Conservation (phyloP, 2,329 filamentous ascomycete genomes). For the Pseudocercospora fijiensis region DNA sequence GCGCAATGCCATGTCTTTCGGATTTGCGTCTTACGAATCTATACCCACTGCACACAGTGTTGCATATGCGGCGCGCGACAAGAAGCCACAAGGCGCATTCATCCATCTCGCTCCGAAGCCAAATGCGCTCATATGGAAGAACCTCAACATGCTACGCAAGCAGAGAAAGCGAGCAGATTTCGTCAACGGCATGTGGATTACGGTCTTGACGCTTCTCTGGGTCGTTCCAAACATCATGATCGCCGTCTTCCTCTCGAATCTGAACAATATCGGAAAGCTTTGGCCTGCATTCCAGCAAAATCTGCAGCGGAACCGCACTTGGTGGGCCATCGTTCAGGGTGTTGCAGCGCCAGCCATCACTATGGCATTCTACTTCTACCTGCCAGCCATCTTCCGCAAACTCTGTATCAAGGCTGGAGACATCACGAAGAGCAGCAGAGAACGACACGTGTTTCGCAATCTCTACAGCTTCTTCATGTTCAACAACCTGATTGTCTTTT, state of each 20-base stretch:
- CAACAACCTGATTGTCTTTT: slow-evolving; percentile 95
- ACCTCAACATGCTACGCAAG: slow-evolving; percentile 70
- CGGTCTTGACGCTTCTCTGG: slow-evolving; percentile 78
- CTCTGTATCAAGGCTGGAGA: slow-evolving; percentile 82
- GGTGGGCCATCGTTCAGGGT: slow-evolving; percentile 91
- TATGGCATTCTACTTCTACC: slow-evolving; percentile 79
- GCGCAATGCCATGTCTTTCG: slow-evolving; percentile 83
- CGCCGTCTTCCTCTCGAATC: slow-evolving; percentile 85
- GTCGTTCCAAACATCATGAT: slow-evolving; percentile 92
- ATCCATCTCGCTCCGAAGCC: slow-evolving; percentile 80
- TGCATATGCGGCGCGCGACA: slow-evolving; percentile 76
- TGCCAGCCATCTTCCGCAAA: slow-evolving; percentile 88
- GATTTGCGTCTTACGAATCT: slow-evolving; percentile 89
- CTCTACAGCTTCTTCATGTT: slow-evolving; percentile 95
- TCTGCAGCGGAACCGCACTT: slow-evolving; percentile 60
- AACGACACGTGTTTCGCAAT: slow-evolving; percentile 85
- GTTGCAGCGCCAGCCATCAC: slow-evolving; percentile 83
- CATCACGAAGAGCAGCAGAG: slow-evolving; percentile 85
- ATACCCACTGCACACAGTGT: slow-evolving; percentile 86
- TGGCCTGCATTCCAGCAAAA: slow-evolving; percentile 73
- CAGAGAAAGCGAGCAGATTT: slow-evolving; percentile 70
- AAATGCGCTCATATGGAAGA: slow-evolving; percentile 94
- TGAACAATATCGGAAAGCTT: slow-evolving; percentile 74
- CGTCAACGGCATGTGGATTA: slow-evolving; percentile 81
- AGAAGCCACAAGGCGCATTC: slow-evolving; percentile 74